Evolutionary conservation across 805 yeast species (phyloP), one percentile per base, ranked within the genome.

Genomic region (Saccharomycopsis sp.): DNA sequence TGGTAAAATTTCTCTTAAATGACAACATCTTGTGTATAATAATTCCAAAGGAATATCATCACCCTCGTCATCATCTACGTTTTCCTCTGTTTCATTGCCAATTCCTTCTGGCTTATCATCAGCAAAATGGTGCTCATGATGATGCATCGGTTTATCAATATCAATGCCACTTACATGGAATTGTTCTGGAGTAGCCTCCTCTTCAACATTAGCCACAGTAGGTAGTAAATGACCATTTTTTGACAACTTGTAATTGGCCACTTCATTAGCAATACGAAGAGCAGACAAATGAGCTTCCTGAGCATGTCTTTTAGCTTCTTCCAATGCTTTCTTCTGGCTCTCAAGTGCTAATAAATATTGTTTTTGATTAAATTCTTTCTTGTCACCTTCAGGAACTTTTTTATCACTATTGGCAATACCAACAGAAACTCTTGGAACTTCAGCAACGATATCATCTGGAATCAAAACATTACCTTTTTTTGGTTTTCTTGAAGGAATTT

Each of bases 11-110:
- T 88, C 96, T 41, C 96, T 67, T 46, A 88, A 61, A 58, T 88
- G 96, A 52, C 96, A 88, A 57, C 96, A 88, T 49, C 96, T 67
- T 0, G 96, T 84, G 59, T 88, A 88, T 54, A 88, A 67, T 31
- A 79, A 67, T 51, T 86, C 95, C 39, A 67, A 46, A 2, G 62
- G 58, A 13, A 56, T 35, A 34, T 59, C 57, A 8, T 48, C 52
- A 6, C 17, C 37, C 8, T 19, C 31, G 10, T 54, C 56, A 8
- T 43, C 47, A 4, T 36, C 45, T 15, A 17, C 13, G 53, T 23
- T 37, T 19, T 46, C 19, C 21, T 53, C 37, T 31, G 29, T 57
- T 53, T 21, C 12, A 15, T 3, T 15, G 31, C 9, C 18, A 18
- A 13, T 50, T 41, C n/a, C n/a, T 21, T 44, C 39, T 13, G 49